Evolutionary conservation across 768 basidiomycete species (phyloP), one percentile per base, ranked within the genome.

Genomic region (Coprinopsis cinerea): DNA sequence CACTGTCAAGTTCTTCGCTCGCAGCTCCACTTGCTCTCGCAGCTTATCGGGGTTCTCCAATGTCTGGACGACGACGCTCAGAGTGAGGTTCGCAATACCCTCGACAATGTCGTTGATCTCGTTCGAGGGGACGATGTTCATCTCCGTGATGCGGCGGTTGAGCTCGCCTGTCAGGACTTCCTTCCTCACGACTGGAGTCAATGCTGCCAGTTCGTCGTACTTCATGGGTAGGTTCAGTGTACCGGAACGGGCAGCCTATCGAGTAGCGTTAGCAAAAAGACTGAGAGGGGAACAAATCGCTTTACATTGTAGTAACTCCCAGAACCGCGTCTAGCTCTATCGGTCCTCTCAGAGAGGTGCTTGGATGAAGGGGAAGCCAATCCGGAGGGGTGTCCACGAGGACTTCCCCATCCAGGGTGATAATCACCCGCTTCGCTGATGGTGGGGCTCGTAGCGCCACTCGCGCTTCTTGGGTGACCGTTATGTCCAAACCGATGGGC

Each of bases 241-340:
- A 14, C 89, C 91, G 4, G 82, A 69, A 4, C 92, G 74, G 2
- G 91, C 90, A 52, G 90, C 90, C 89, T 92, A 49, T 20, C 17
- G 48, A 9, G 49, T 53, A 9, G 40, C 27, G 26, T 34, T n/a
- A n/a, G n/a, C n/a, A n/a, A n/a, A n/a, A n/a, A n/a, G n/a, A 30
- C 24, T 51, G 17, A 47, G 30, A 44, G 47, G 26, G 60, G 55
- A 18, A 13, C 32, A 51, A 26, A 36, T 11, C 49, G 35, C n/a
- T n/a, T 52, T 58, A 90, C 89, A 59, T 88, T 85, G 58, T 85
- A 92, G 64, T 92, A 92, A 60, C 90, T 92, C 3, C 88, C 91
- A 34, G 86, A 88, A 18, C 88, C 85, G 59, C 91, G 73, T 51
- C 91, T 75, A 17, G 78, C 78, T 53, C 86, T 73, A 35, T 90